A percentile compares a stretch with the other conserved stretches of the same genome.
These are phyloP conservation scores for Theobroma cacao DNA, from an alignment of 345 rosid genomes.

Conservation along the genomic window DNA sequence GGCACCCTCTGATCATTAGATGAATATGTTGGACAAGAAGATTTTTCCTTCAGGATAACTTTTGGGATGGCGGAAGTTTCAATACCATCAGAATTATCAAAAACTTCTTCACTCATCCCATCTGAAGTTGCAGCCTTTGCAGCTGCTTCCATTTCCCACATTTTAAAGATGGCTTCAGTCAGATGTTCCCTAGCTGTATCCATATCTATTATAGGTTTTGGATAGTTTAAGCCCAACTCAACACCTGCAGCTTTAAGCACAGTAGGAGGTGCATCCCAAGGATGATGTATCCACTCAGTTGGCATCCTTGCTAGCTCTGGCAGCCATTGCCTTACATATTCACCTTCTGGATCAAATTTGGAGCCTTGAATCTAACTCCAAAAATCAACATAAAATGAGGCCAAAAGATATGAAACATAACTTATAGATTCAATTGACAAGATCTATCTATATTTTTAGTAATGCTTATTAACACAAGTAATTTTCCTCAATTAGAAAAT, in stretches of 20 bases:
- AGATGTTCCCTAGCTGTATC: slow-evolving; percentile 45
- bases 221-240: slow-evolving; percentile 20
- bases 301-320: slow-evolving; percentile 94
- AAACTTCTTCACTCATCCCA: slow-evolving; percentile 56
- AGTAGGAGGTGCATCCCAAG: slow-evolving; percentile 73
- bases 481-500: neutral
- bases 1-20: slow-evolving; percentile 87
- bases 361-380: slow-evolving; percentile 71
- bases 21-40: slow-evolving; percentile 44
- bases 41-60: slow-evolving; percentile 37
- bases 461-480: neutral
- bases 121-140: slow-evolving; percentile 36
- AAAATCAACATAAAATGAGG: slow-evolving; percentile 16
- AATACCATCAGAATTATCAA: slow-evolving; percentile 54
- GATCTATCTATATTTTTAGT: neutral
- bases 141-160: slow-evolving; percentile 72
- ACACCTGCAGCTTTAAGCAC: slow-evolving; percentile 76
- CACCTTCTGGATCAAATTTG: slow-evolving; percentile 79
- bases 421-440: neutral
- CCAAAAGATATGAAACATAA: neutral
- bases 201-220: slow-evolving; percentile 59
- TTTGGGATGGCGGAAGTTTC: slow-evolving; percentile 32
- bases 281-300: slow-evolving; percentile 91
- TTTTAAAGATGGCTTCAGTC: slow-evolving; percentile 67
- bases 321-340: slow-evolving; percentile 85